These are phyloP conservation scores for Naematelia encephala DNA, from an alignment of 768 basidiomycete genomes.

Conservation along the genomic window DNA sequence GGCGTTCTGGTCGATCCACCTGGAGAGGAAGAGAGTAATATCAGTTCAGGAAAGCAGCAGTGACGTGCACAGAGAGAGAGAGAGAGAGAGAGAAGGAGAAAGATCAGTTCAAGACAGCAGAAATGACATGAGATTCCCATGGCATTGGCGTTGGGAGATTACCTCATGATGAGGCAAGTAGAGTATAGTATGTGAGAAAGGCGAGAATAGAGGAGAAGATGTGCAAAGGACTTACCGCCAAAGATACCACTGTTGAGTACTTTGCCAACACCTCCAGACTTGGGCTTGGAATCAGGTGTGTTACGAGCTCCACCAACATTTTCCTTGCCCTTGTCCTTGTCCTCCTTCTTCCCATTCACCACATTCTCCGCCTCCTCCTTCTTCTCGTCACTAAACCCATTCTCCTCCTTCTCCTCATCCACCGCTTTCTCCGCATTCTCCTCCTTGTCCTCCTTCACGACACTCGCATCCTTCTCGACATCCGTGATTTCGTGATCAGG, in stretches of 20 bases:
- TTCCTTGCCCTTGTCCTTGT: constrained; percentile 4
- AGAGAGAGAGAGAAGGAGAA: too few species aligned
- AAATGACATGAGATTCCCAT: too few species aligned
- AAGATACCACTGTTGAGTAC: constrained; percentile 39
- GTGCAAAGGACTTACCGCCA: constrained; percentile 18
- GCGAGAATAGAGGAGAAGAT: background rate
- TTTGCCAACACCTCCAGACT: constrained; percentile 31
- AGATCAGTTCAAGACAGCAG: too few species aligned
- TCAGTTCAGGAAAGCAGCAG: background rate
- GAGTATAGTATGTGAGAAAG: background rate
- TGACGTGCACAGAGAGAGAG: too few species aligned
- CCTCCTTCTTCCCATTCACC: constrained; percentile 5
- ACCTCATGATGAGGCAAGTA: background rate
- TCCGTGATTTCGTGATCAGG: too few species aligned
- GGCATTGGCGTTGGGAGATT: too few species aligned
- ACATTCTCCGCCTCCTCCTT: background rate
- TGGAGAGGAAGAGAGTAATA: background rate
- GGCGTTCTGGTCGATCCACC: constrained; percentile 4
- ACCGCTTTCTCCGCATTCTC: too few species aligned
- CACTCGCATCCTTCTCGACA: background rate
- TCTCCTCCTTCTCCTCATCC: constrained; percentile 16
- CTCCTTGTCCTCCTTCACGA: constrained; percentile 1
- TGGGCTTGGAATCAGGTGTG: constrained; percentile 5
- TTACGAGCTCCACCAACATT: background rate
- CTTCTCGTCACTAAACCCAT: background rate